These are phyloP conservation scores for Polytrichum commune DNA, from an alignment of 225 moss, liverwort and hornwort species.

Conservation along the genomic window DNA sequence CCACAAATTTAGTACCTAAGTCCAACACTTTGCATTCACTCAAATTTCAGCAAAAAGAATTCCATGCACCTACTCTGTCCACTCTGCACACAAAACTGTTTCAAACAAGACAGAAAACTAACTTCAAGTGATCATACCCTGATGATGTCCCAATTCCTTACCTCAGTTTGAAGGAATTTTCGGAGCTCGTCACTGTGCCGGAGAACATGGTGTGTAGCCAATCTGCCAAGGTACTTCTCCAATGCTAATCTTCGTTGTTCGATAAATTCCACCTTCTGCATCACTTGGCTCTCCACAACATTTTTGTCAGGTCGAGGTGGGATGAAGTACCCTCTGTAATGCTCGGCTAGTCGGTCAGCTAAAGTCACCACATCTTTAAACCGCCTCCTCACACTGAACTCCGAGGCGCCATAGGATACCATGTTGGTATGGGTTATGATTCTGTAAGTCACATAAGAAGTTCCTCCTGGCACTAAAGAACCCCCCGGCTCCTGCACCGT, in stretches of 20 bases:
- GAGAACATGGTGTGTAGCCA: slow-evolving; percentile 57
- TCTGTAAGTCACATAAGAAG: slow-evolving; percentile 50
- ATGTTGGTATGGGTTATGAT: slow-evolving; percentile 57
- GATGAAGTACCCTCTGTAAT: slow-evolving; percentile 60
- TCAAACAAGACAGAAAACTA: not conserved
- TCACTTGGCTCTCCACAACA: slow-evolving; percentile 71
- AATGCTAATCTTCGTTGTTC: slow-evolving; percentile 55
- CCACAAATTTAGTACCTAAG: not conserved
- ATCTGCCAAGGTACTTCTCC: slow-evolving; percentile 55
- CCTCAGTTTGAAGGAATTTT: slow-evolving; percentile 45
- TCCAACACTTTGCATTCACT: not conserved
- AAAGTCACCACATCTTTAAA: slow-evolving; percentile 66
- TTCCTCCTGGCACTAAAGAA: slow-evolving; percentile 47
- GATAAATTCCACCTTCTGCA: slow-evolving; percentile 67
- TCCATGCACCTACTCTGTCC: not conserved
- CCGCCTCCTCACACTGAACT: slow-evolving; percentile 58
- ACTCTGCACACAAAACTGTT: not conserved
- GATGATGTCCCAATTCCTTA: not conserved
- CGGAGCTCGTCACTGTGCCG: slow-evolving; percentile 60
- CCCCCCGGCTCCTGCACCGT: slow-evolving; percentile 45
- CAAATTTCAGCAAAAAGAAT: not conserved
- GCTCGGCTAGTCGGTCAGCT: slow-evolving; percentile 53
- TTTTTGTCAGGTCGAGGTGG: slow-evolving; percentile 72
- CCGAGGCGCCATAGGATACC: slow-evolving; percentile 45
- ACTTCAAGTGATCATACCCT: not conserved